Percentiles rank a stretch among this genome's conserved stretches.
Conservation (phyloP, 305 asterid genomes). For the Fraxinus greggii region DNA sequence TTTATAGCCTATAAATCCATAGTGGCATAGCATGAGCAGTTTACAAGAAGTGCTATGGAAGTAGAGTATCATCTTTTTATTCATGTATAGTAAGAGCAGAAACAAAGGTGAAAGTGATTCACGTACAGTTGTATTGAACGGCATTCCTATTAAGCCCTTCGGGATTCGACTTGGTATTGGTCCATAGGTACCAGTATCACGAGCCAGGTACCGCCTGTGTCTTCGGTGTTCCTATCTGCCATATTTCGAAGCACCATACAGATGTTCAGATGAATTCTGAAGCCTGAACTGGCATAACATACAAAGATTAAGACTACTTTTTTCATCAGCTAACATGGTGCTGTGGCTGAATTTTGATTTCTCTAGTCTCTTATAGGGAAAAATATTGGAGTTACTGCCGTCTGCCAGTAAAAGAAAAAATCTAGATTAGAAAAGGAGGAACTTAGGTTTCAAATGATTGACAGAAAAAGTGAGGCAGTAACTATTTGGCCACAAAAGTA, state of each 20-base stretch:
- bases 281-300: neutral
- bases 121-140: constrained; percentile 89
- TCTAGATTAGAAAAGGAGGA: neutral
- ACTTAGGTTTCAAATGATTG: neutral
- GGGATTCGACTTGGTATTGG: constrained; percentile 87
- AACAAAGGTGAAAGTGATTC: neutral
- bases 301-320: neutral
- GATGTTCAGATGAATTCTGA: constrained; percentile 9
- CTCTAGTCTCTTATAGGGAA: neutral
- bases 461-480: neutral
- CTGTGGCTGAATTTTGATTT: neutral
- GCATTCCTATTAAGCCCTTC: constrained; percentile 90
- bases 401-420: neutral
- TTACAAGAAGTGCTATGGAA: constrained; percentile 8
- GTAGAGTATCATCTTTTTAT: neutral
- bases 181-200: constrained; percentile 94
- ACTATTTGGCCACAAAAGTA: neutral
- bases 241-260: constrained; percentile 20
- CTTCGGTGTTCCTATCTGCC: constrained; percentile 96
- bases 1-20: constrained; percentile 62
- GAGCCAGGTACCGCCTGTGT: constrained; percentile 87
- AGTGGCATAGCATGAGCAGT: neutral
- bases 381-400: neutral
- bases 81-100: neutral
- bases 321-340: constrained; percentile 4